phyloP scores from a whole-genome alignment of 2,329 filamentous ascomycete species.

The Xylaria sp. region DNA sequence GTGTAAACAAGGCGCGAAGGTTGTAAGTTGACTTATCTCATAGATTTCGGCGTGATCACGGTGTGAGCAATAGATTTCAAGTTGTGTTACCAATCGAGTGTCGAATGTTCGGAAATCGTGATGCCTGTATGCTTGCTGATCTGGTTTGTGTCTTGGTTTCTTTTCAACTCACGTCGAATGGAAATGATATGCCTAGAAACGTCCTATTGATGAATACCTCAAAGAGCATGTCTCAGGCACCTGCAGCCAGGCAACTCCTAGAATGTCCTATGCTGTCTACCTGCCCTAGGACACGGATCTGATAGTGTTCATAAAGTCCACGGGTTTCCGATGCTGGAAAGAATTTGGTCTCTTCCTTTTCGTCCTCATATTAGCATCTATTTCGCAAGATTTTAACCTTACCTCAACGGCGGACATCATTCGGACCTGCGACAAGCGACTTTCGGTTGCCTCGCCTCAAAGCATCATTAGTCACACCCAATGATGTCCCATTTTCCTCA shows the following conservation, averaged over 20 bases:
- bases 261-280: not conserved
- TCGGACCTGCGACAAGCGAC: not conserved
- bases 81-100: not conserved
- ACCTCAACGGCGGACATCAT: not conserved
- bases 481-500: constrained; percentile 6
- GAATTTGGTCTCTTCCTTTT: not conserved
- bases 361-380: not conserved
- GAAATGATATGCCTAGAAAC: not conserved
- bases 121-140: not conserved
- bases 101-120: not conserved
- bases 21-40: not conserved
- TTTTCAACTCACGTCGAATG: not conserved
- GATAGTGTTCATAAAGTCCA: constrained; percentile 9
- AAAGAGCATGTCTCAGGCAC: constrained; percentile 13
- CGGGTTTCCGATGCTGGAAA: not conserved
- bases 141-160: not conserved
- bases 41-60: not conserved
- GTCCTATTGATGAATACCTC: not conserved
- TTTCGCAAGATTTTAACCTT: not conserved
- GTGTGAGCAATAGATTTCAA: not conserved
- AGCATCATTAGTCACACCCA: not conserved
- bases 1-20: constrained; percentile 10
- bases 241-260: not conserved
- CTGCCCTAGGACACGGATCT: not conserved
- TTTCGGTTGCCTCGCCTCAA: not conserved